A percentile compares a stretch with the other conserved stretches of the same genome.
Conservation (phyloP, 2,329 filamentous ascomycete species). For the Fusarium anguioides region DNA sequence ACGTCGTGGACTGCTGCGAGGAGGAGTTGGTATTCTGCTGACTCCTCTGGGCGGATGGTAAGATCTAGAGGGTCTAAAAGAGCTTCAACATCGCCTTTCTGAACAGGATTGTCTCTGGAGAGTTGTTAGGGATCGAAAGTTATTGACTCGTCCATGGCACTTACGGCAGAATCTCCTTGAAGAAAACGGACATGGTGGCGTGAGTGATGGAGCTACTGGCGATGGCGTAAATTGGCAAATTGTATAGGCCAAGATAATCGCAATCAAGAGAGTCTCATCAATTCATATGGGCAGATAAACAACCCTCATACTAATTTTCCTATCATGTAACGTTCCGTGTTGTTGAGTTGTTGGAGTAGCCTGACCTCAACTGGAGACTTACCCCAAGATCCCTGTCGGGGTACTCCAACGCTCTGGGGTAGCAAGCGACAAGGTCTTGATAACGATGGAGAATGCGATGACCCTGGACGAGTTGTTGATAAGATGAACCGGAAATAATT, state of each 20-base stretch:
- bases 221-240: background rate
- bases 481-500: no score
- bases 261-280: background rate
- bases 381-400: constrained; percentile 14
- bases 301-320: background rate
- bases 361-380: background rate
- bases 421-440: background rate
- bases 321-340: background rate
- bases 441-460: no score
- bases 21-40: constrained; percentile 58
- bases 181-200: constrained; percentile 53
- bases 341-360: background rate
- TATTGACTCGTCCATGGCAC: background rate
- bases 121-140: background rate
- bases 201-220: background rate
- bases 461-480: no score
- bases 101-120: constrained; percentile 54
- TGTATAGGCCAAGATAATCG: background rate
- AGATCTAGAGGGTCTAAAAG: constrained; percentile 53
- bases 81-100: constrained; percentile 52
- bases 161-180: constrained; percentile 52
- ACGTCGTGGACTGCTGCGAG: constrained; percentile 64
- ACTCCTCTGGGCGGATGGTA: constrained; percentile 51
- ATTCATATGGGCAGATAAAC: background rate
- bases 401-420: constrained; percentile 6